Base-by-base conservation (phyloP, 2,329 filamentous ascomycete genomes). In the Cordyceps tenuipes region DNA sequence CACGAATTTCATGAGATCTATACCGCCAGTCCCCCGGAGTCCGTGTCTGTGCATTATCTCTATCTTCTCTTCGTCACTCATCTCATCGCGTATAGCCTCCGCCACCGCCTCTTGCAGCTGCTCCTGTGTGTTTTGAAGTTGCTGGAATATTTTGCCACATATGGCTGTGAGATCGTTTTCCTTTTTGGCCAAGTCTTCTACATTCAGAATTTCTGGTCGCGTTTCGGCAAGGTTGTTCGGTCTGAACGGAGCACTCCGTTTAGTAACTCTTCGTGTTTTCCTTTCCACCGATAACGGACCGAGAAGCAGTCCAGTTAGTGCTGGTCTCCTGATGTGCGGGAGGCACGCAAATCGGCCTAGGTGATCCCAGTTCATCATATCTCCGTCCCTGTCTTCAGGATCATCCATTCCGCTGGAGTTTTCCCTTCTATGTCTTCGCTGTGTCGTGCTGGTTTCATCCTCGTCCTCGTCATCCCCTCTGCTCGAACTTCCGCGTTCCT, bases 271-370 rank as follows among this genome's bases (percentile, higher is more conserved):
- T 15, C 92, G 85, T 8, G 82, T 78, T 68, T 90, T 91, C 72
- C 95, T 97, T 71, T 97, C 89, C 0, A 96, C 84, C 0, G 91
- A 95, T 1, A 97, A 76, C 0, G 93, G 93, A 0, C 94, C 93
- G 0, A 97, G 83, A 7, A 99, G 80, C 67, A 97, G 96, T 1
- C 90, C 88, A 0, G 90, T 84, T 3, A 94, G 80, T 0, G 89
- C 83, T 0, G 93, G 92, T 12, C 93, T 85, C 26, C 81, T 77
- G 62, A 89, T 89, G 67, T 83, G 77, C 0, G 87, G 88, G 59
- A 93, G 79, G 67, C 89, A 91, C 0, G 90, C 91, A 61, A 84
- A 84, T 13, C 84, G 83, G 3, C 94, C 94, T 3, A 97, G 79
- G 66, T 91, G 84, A 46, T 86, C 83, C 94, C 94, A 99, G 68